phyloP scores from a whole-genome alignment of 192 early-diverging fungal species.

The Coemansia sp. region DNA sequence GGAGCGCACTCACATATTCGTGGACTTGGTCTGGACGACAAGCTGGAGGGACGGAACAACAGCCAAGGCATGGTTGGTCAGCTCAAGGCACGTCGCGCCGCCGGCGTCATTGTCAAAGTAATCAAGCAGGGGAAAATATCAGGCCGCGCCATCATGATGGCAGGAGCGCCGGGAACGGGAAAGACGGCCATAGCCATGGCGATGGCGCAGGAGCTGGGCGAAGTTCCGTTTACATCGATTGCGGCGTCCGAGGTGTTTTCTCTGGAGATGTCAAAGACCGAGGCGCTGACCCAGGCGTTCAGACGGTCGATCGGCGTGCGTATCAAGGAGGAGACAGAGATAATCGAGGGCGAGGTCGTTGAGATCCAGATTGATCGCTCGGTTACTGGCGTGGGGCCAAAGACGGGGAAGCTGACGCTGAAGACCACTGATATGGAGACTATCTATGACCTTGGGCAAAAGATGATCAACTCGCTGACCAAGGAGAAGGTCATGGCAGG shows the following conservation, averaged over 20 bases:
- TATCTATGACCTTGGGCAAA: conserved; percentile 96
- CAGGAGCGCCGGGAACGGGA: conserved; percentile 96
- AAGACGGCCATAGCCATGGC: conserved; percentile 99
- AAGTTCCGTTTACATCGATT: conserved; percentile 97
- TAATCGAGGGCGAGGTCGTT: conserved; percentile 98
- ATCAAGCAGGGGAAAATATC: conserved; percentile 98
- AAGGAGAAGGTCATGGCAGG: conserved; percentile 97
- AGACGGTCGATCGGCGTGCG: conserved; percentile 94
- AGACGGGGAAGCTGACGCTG: conserved; percentile 95
- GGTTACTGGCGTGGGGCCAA: conserved; percentile 84
- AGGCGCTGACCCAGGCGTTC: conserved; percentile 96
- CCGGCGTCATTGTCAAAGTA: conserved; percentile 93
- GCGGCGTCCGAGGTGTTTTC: conserved; percentile 98
- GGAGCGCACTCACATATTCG: conserved; percentile 97
- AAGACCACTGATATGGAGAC: conserved; percentile 99
- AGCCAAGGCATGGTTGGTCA: conserved; percentile 99
- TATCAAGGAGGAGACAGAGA: conserved; percentile 98
- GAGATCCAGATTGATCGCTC: conserved; percentile 96
- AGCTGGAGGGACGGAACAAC: conserved; percentile 77
- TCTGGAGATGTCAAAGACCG: conserved; percentile 97
- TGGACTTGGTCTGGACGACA: conserved; percentile 93
- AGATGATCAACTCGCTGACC: conserved; percentile 96
- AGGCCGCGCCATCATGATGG: conserved; percentile 95
- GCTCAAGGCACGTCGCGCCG: conserved; percentile 88
- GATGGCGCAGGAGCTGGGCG: conserved; percentile 94